Evolutionary conservation across 129 eudicot species (phyloP), one percentile per base, ranked within the genome.

Genomic region (Daucus carota): DNA sequence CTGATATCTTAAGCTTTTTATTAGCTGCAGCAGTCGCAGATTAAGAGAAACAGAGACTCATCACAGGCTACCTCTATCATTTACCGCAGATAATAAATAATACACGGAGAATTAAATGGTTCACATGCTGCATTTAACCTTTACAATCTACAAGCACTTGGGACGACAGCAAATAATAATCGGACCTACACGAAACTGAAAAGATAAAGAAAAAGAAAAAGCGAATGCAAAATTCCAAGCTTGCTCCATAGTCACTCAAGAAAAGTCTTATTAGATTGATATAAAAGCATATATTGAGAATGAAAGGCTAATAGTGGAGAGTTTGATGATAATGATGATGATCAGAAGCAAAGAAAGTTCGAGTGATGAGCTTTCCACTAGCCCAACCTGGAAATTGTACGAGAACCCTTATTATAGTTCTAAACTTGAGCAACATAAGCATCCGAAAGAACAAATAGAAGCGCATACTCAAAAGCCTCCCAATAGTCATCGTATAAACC

Each of bases 341-440:
- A 81, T 86, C 85, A 84, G 80, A 73, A 79, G 83, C 74, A 73
- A 87, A 42, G 85, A 89, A 81, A 77, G 63, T 81, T 78, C 77
- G 83, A 67, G 72, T 77, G 74, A 81, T 67, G 57, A 63, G 54
- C 62, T 59, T 66, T 82, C 89, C 84, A 77, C 85, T 80, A 73
- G 63, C 78, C 94, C 96, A 81, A 84, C 93, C 85, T 93, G 98
- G 98, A 93, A 93, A 75, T 75, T 93, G 65, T 93, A 93, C 79
- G 96, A 93, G 74, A 93, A 93, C 75, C 98, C 98, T 41, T 86
- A 79, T 82, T 93, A 85, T 73, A 87, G 52, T 57, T 76, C 83
- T 43, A 85, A 72, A 68, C 79, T 80, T 59, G 81, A 44, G 57
- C 83, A 77, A 42, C 72, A 62, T 31, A 26, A 79, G 43, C 80